These are phyloP conservation scores for Orychophragmus violaceus DNA, from an alignment of 345 rosid species.

Conservation along the genomic window DNA sequence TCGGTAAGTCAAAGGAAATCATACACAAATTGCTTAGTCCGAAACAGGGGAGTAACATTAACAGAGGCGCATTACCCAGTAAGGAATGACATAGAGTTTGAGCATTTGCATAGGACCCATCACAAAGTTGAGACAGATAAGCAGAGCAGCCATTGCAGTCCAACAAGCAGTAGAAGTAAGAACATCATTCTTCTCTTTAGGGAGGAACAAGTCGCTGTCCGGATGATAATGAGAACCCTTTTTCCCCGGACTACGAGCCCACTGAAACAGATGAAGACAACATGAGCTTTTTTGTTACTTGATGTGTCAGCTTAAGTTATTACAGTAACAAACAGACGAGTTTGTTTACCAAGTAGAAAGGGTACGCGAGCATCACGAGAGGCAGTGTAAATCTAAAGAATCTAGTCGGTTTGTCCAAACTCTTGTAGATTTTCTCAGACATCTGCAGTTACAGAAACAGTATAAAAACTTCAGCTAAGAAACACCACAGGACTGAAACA, in stretches of 20 bases:
- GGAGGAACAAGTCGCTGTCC: conserved; percentile 62
- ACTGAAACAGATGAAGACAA: conserved; percentile 38
- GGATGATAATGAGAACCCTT: conserved; percentile 81
- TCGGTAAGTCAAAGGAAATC: background rate
- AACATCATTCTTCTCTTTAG: conserved; percentile 60
- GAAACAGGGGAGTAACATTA: background rate
- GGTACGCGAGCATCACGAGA: conserved; percentile 83
- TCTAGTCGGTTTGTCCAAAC: conserved; percentile 37
- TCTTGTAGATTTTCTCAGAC: conserved; percentile 62
- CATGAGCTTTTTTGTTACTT: background rate
- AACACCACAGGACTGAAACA: background rate
- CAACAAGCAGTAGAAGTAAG: conserved; percentile 71
- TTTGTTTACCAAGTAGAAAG: conserved; percentile 73
- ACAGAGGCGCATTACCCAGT: conserved; percentile 36
- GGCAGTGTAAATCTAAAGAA: conserved; percentile 65
- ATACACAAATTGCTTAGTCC: background rate
- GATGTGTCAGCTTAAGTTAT: background rate
- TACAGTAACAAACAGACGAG: conserved; percentile 3
- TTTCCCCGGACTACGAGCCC: conserved; percentile 83
- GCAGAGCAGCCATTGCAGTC: conserved; percentile 63
- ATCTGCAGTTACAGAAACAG: conserved; percentile 38
- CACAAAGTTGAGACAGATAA: conserved; percentile 40
- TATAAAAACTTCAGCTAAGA: background rate
- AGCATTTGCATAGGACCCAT: conserved; percentile 63
- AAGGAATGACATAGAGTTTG: conserved; percentile 70